Conservation (phyloP, 116 monocot species). For the Cymodocea nodosa region DNA sequence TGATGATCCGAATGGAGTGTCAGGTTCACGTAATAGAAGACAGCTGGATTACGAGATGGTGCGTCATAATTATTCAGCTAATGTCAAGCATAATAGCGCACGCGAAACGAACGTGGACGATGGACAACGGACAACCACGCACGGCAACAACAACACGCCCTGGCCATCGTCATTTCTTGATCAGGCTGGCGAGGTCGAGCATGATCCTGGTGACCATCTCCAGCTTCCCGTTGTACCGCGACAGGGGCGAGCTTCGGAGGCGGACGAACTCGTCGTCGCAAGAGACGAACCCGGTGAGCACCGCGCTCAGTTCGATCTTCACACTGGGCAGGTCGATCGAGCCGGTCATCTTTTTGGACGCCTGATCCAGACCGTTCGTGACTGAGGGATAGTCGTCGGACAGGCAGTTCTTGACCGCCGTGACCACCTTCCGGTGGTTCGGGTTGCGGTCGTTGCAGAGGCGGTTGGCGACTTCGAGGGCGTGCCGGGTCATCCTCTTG, state of each 20-base stretch:
- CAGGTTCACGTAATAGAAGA: too few relatives aligned
- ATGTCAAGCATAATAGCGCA: too few relatives aligned
- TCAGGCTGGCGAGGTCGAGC: conserved; percentile 6
- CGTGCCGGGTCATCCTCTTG: not conserved
- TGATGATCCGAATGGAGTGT: too few relatives aligned
- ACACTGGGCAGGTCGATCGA: not conserved
- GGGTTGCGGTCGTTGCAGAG: not conserved
- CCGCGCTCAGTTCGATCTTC: conserved; percentile 16
- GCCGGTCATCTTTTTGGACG: conserved; percentile 1
- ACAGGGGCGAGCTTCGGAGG: conserved; percentile 8
- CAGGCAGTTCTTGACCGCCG: conserved; percentile 7
- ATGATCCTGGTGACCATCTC: conserved; percentile 1
- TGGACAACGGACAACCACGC: too few relatives aligned
- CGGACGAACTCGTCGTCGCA: conserved; percentile 15
- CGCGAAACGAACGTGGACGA: too few relatives aligned
- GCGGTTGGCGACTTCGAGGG: not conserved
- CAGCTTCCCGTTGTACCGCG: not conserved
- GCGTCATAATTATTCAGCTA: too few relatives aligned
- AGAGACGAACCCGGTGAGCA: conserved; percentile 7
- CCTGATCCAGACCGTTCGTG: not conserved
- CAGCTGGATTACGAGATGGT: too few relatives aligned
- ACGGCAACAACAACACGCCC: too few relatives aligned
- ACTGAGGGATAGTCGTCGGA: conserved; percentile 8
- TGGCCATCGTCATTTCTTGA: not conserved
- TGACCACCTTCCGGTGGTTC: conserved; percentile 5